Conservation (phyloP, 345 rosid species). For the Eucalyptus guilfoylei region DNA sequence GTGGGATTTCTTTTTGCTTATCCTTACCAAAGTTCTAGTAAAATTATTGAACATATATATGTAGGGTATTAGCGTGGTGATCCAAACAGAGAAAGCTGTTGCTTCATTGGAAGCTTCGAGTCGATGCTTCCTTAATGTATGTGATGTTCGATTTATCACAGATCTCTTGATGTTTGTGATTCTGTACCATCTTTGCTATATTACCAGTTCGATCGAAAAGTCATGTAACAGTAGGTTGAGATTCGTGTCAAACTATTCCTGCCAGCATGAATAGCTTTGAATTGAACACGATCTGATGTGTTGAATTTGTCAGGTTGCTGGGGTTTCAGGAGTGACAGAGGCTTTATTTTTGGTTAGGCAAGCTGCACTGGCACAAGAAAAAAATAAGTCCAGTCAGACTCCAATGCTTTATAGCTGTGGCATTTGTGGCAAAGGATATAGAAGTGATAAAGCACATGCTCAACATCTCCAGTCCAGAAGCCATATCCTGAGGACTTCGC, state of each 20-base stretch:
- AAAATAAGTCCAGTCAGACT: constrained; percentile 30
- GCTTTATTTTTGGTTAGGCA: constrained; percentile 72
- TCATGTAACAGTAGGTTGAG: neutral
- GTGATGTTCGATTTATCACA: neutral
- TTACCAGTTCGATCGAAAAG: neutral
- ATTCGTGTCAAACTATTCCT: neutral
- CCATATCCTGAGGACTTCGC: constrained; percentile 53
- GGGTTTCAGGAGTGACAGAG: constrained; percentile 95
- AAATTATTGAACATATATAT: neutral
- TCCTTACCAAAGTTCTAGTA: neutral
- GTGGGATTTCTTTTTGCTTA: neutral
- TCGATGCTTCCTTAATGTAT: neutral
- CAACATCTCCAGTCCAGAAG: constrained; percentile 73
- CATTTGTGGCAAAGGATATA: constrained; percentile 69
- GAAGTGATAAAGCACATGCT: constrained; percentile 73
- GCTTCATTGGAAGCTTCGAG: neutral
- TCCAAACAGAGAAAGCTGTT: neutral
- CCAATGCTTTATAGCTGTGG: constrained; percentile 71
- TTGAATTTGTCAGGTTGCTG: constrained; percentile 52
- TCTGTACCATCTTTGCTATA: neutral
- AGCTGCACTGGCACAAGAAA: constrained; percentile 55
- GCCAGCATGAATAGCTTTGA: neutral
- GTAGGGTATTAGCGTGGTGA: neutral
- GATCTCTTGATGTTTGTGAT: neutral
- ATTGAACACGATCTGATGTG: neutral